These are phyloP conservation scores for Amaranthus palmeri DNA, from an alignment of 148 eudicot species.

Conservation along the genomic window DNA sequence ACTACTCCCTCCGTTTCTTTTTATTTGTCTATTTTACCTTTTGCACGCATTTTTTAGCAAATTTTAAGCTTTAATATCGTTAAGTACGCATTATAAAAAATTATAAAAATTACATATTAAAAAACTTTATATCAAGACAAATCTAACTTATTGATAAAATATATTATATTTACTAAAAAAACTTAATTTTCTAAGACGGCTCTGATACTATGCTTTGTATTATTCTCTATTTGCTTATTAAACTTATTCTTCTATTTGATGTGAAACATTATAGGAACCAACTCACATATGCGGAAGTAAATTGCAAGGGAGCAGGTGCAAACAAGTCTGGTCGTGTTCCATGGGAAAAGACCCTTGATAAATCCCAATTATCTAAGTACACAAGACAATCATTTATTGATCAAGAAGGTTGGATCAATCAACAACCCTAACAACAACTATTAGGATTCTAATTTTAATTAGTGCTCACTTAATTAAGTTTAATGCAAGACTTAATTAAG, in stretches of 20 bases:
- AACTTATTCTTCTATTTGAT: not conserved
- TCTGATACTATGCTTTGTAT: too few relatives aligned
- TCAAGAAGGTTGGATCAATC: constrained; percentile 29
- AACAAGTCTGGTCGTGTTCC: constrained; percentile 20
- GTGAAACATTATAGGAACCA: constrained; percentile 2
- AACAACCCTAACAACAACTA: constrained; percentile 8
- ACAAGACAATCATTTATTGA: constrained; percentile 22
- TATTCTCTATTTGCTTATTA: too few relatives aligned
- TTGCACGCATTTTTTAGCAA: too few relatives aligned
- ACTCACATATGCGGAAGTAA: constrained; percentile 21
- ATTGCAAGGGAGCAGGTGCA: constrained; percentile 31
- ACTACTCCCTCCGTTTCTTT: too few relatives aligned
- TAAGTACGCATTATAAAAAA: too few relatives aligned
- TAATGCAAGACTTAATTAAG: not conserved
- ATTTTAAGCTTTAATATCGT: too few relatives aligned
- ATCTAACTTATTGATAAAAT: too few relatives aligned
- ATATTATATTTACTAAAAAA: too few relatives aligned
- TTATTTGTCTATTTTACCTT: too few relatives aligned
- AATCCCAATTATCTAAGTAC: constrained; percentile 5
- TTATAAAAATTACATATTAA: too few relatives aligned
- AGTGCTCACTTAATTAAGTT: not conserved
- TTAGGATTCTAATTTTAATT: not conserved
- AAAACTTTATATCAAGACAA: too few relatives aligned
- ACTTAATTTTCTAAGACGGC: too few relatives aligned
- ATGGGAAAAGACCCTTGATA: constrained; percentile 20